A percentile compares a stretch with the other conserved stretches of the same genome.
Evolutionary conservation across 306 rosid genomes (phyloP).

Genomic region (Sindora glabra): DNA sequence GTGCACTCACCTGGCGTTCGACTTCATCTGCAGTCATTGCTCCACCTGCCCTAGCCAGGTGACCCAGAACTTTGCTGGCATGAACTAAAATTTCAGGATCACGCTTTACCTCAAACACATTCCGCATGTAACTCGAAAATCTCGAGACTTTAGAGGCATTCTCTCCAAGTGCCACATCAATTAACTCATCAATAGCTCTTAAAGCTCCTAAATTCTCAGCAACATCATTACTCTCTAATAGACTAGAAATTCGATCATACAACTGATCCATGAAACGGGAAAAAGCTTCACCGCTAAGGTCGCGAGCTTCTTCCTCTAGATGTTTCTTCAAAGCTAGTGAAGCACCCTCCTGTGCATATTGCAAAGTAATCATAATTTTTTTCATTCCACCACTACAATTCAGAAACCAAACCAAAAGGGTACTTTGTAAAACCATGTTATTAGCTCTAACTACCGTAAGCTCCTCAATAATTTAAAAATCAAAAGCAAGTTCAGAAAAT

Average conservation of each 20-base stretch:
- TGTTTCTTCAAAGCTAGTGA: slow-evolving; percentile 71
- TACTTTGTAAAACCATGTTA: neutral
- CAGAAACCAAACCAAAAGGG: neutral
- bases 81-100: slow-evolving; percentile 85
- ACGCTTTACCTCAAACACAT: slow-evolving; percentile 77
- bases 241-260: slow-evolving; percentile 74
- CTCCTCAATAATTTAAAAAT: neutral
- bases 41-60: slow-evolving; percentile 93
- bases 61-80: slow-evolving; percentile 94
- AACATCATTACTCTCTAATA: slow-evolving; percentile 67
- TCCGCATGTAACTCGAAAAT: slow-evolving; percentile 75
- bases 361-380: neutral
- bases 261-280: slow-evolving; percentile 91
- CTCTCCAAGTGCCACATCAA: slow-evolving; percentile 91
- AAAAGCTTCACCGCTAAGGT: slow-evolving; percentile 86
- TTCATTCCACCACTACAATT: neutral
- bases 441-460: neutral
- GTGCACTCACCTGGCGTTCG: slow-evolving; percentile 71
- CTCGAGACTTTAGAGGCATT: slow-evolving; percentile 89
- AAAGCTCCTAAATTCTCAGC: slow-evolving; percentile 90
- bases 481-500: neutral
- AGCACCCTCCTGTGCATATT: slow-evolving; percentile 64
- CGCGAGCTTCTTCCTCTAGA: slow-evolving; percentile 91
- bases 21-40: slow-evolving; percentile 99
- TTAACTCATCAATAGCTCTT: slow-evolving; percentile 91